A percentile compares a stretch with the other conserved stretches of the same genome.
Conservation (phyloP, 2,329 filamentous ascomycete species). For the Ambrosiella xylebori region DNA sequence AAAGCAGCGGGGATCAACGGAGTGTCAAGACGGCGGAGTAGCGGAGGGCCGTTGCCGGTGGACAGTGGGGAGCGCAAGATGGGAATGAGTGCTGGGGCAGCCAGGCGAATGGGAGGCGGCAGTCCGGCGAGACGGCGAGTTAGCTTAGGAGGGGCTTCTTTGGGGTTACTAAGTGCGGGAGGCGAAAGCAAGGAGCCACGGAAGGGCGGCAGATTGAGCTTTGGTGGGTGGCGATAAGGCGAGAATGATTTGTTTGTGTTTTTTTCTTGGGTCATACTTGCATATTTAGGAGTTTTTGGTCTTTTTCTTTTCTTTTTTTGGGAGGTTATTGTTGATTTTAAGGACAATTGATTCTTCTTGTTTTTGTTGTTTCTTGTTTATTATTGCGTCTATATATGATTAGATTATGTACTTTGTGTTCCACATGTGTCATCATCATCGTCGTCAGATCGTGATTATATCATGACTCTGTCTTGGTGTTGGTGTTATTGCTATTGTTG, state of each 20-base stretch:
- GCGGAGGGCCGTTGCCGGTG: constrained; percentile 34
- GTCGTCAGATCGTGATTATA: too few relatives aligned
- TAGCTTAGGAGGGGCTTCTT: constrained; percentile 19
- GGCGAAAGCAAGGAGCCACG: background rate
- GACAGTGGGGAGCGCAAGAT: constrained; percentile 26
- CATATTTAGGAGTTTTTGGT: constrained; percentile 1
- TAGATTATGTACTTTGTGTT: too few relatives aligned
- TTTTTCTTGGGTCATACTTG: background rate
- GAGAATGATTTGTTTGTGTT: background rate
- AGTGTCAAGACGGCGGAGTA: constrained; percentile 33
- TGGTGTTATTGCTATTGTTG: too few relatives aligned
- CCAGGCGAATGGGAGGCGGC: constrained; percentile 38
- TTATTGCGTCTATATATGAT: background rate
- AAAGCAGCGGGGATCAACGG: constrained; percentile 6
- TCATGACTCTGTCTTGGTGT: too few relatives aligned
- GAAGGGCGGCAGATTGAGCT: background rate
- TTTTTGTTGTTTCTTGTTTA: background rate
- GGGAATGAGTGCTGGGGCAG: constrained; percentile 35
- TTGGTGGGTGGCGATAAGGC: background rate
- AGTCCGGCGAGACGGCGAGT: constrained; percentile 16
- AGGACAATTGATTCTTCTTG: too few relatives aligned
- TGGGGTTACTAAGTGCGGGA: constrained; percentile 1
- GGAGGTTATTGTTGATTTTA: too few relatives aligned
- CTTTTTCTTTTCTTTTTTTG: too few relatives aligned
- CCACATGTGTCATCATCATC: too few relatives aligned